A percentile compares a stretch with the other conserved stretches of the same genome.
Evolutionary conservation across 768 basidiomycete species (phyloP).

Genomic region (Mycena rebaudengoi): DNA sequence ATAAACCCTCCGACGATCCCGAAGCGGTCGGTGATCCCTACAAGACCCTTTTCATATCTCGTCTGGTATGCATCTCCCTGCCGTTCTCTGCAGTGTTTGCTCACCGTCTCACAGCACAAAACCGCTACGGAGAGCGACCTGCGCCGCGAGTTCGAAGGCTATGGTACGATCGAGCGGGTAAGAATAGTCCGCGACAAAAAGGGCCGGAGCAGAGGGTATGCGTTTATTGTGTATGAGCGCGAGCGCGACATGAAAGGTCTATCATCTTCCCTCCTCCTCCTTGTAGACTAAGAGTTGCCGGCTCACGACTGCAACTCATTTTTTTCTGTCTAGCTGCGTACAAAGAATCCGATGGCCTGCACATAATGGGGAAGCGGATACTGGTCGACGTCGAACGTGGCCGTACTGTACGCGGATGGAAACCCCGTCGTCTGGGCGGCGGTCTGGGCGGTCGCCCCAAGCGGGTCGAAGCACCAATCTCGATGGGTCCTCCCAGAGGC

Average conservation of each 20-base stretch:
- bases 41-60: conserved; percentile 96
- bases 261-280: conserved; percentile 22
- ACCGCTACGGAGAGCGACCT: conserved; percentile 91
- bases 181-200: conserved; percentile 94
- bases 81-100: conserved; percentile 20
- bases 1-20: conserved; percentile 91
- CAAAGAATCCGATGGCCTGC: conserved; percentile 97
- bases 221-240: conserved; percentile 96
- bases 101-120: conserved; percentile 71
- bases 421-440: conserved; percentile 95
- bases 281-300: conserved; percentile 18
- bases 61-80: conserved; percentile 67
- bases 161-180: conserved; percentile 93
- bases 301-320: conserved; percentile 27
- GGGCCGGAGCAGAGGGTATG: conserved; percentile 88
- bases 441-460: conserved; percentile 99
- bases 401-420: conserved; percentile 98
- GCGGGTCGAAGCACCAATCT: conserved; percentile 60
- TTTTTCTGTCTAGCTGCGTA: conserved; percentile 78
- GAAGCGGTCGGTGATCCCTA: conserved; percentile 97
- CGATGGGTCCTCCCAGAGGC: conserved; percentile 41
- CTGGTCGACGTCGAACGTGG: conserved; percentile 98
- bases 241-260: conserved; percentile 99
- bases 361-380: conserved; percentile 95
- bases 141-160: conserved; percentile 93